Evolutionary conservation across 106 monocot genomes (phyloP), one percentile per base, ranked within the genome.

Genomic region (Triglochin maritima): DNA sequence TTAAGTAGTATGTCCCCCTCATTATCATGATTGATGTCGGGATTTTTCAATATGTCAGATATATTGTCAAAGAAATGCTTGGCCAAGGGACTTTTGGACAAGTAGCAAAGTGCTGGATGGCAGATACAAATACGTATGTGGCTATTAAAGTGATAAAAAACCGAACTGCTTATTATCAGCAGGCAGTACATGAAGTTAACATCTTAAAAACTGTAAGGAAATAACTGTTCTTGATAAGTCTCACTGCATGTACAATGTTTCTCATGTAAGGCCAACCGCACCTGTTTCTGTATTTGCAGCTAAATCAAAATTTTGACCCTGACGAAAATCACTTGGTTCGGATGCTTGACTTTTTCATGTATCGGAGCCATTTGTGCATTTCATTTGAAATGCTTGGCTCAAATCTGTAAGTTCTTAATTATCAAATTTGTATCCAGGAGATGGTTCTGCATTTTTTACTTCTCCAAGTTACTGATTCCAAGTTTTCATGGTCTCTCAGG

Each of bases 81-180:
- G 98, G 98, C 49, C 98, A 98, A 56, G 98, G 98, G 42, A 98
- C 98, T 16, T 98, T 98, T 73, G 98, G 88, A 67, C 98, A 98
- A 75, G 98, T 98, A 49, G 98, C 83, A 6, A 88, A 84, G 72
- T 98, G 98, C 68, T 92, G 85, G 88, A 78, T 72, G 62, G 56
- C 80, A 46, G 88, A 98, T 63, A 80, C 82, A 9, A 82, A 84
- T 72, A 79, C 10, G 61, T 89, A 75, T 82, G 84, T 92, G 63
- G 98, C 98, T 55, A 86, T 98, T 44, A 98, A 98, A 80, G 79
- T 98, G 68, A 98, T 98, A 59, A 98, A 98, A 76, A 98, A 98
- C 45, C 86, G 79, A 29, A 81, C 88, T 78, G 92, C 98, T 59
- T 98, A 86, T 78, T 84, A 88, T 62, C 88, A 80, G 53, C 98